A percentile compares a stretch with the other conserved stretches of the same genome.
phyloP scores from a whole-genome alignment of 1,284 basidiomycete species.

The Anthracocystis panici-leucophaei region DNA sequence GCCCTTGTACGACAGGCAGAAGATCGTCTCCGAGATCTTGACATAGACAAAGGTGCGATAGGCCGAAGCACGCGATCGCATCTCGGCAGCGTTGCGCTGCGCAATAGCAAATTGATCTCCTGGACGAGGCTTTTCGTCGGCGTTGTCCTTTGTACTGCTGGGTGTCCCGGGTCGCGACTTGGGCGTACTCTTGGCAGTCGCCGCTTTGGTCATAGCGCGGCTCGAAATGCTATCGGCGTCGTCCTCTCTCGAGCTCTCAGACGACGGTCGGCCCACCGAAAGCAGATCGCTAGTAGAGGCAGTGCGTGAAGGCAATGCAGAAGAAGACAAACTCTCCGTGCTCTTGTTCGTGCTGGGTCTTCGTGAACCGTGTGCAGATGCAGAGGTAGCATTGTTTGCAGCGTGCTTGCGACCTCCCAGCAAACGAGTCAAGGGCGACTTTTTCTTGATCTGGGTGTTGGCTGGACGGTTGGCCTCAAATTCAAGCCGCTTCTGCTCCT shows the following conservation, averaged over 20 bases:
- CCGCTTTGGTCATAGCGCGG: conserved; percentile 10
- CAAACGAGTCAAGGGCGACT: conserved; percentile 48
- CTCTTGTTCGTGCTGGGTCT: conserved; percentile 20
- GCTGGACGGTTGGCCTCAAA: conserved; percentile 16
- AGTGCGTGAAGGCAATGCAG: conserved; percentile 4
- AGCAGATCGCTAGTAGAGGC: conserved; percentile 22
- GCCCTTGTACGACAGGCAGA: conserved; percentile 72
- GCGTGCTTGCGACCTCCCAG: conserved; percentile 29
- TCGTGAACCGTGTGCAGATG: conserved; percentile 7
- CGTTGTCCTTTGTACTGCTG: conserved; percentile 16
- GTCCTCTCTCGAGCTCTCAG: conserved; percentile 35
- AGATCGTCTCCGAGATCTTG: conserved; percentile 78
- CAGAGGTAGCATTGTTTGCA: conserved; percentile 11
- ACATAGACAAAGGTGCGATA: conserved; percentile 83
- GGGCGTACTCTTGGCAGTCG: conserved; percentile 15
- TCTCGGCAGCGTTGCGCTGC: conserved; percentile 67
- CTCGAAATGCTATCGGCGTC: conserved; percentile 18
- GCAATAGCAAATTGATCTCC: conserved; percentile 54
- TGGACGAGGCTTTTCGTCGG: conserved; percentile 18
- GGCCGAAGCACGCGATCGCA: conserved; percentile 71
- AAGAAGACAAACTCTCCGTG: conserved; percentile 15
- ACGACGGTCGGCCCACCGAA: conserved; percentile 21
- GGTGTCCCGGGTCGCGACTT: conserved; percentile 36
- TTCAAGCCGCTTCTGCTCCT: conserved; percentile 42
- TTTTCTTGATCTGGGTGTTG: conserved; percentile 30